Evolutionary conservation across 177 flowering plant species (phyloP).

Genomic region (Vitis hybrid): DNA sequence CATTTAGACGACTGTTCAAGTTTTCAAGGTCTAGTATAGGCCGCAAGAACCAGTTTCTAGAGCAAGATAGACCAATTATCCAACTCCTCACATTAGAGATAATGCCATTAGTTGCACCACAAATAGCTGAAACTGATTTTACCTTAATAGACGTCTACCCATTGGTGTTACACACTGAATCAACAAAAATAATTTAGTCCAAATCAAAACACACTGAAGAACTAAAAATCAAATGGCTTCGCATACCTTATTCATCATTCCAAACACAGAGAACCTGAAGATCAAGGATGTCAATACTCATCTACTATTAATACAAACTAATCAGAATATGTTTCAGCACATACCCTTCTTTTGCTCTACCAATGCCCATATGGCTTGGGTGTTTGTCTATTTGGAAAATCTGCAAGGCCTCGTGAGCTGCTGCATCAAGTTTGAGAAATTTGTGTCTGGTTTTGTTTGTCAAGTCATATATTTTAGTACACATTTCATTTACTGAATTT

Average conservation of each 20-base stretch:
- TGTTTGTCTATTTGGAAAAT: constrained; percentile 96
- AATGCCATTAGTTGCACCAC: constrained; percentile 3
- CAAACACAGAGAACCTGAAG: constrained; percentile 97
- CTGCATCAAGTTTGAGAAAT: constrained; percentile 90
- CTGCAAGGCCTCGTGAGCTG: constrained; percentile 90
- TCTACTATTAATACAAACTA: not conserved
- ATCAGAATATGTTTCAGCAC: not conserved
- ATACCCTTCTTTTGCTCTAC: constrained; percentile 98
- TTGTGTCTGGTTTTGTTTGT: constrained; percentile 58
- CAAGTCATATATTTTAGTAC: constrained; percentile 19
- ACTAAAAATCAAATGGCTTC: not conserved
- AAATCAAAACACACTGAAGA: constrained; percentile 10
- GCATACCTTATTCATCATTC: constrained; percentile 94
- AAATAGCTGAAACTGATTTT: constrained; percentile 17
- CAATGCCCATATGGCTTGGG: constrained; percentile 99
- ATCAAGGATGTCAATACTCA: constrained; percentile 16
- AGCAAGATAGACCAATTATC: constrained; percentile 10
- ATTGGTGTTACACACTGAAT: constrained; percentile 91
- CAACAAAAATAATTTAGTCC: constrained; percentile 14
- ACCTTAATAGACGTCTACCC: constrained; percentile 94
- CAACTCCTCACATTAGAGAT: constrained; percentile 8
- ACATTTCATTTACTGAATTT: not conserved
- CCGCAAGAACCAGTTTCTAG: constrained; percentile 92
- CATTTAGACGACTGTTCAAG: constrained; percentile 74
- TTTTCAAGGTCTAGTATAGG: constrained; percentile 83